phyloP scores from a whole-genome alignment of 768 basidiomycete species.

The Leccinum variicolor region DNA sequence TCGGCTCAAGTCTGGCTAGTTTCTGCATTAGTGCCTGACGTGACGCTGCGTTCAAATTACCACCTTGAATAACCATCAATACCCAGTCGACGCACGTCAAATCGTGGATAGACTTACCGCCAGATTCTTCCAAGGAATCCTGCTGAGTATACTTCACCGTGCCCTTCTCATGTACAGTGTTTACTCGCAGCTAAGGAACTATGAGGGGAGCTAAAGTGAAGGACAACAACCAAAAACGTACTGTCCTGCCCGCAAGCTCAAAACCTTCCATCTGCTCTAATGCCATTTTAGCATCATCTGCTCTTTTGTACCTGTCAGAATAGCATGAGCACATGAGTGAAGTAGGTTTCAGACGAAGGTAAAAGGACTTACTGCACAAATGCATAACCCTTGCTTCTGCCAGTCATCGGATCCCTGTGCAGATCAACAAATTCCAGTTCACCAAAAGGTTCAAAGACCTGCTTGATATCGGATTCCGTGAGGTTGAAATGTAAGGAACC shows the following conservation, averaged over 20 bases:
- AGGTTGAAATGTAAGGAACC: conserved; percentile 97
- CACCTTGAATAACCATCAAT: conserved; percentile 50
- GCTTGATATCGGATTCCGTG: conserved; percentile 94
- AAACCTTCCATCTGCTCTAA: conserved; percentile 99
- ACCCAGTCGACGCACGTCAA: not conserved
- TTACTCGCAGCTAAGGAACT: conserved; percentile 67
- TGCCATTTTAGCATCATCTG: conserved; percentile 95
- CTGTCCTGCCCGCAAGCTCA: conserved; percentile 92
- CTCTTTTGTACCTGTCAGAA: conserved; percentile 70
- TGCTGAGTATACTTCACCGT: conserved; percentile 69
- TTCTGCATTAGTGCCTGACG: conserved; percentile 99
- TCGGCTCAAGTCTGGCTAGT: conserved; percentile 90
- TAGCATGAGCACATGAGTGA: not conserved
- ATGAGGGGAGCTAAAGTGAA: conserved; percentile 14
- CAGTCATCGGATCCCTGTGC: conserved; percentile 91
- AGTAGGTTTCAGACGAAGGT: not conserved
- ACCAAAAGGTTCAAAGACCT: conserved; percentile 99
- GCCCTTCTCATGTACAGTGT: conserved; percentile 91
- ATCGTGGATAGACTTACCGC: conserved; percentile 49
- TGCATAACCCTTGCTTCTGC: conserved; percentile 95
- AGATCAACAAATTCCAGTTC: conserved; percentile 98
- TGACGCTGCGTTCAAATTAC: conserved; percentile 97
- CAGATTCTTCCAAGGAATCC: conserved; percentile 85
- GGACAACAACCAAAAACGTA: conserved; percentile 33
- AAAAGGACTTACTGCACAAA: conserved; percentile 80